Evolutionary conservation across 2,329 filamentous ascomycete genomes (phyloP), one percentile per base, ranked within the genome.

Genomic region (Aspergillus candidus): DNA sequence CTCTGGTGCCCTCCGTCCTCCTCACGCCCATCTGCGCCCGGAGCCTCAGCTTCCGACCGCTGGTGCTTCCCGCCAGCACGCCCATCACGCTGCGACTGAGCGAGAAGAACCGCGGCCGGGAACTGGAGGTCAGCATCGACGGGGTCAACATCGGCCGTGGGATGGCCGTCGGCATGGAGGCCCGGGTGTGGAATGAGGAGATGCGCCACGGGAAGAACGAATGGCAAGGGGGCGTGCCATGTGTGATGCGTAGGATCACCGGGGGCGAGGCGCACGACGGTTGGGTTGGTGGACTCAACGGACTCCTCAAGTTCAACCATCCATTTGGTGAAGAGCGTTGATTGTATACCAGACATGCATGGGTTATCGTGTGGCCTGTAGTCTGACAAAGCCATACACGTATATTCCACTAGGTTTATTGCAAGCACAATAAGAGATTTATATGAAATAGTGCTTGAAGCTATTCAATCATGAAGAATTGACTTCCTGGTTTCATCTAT

Each of bases 261-360:
- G 72, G 76, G 4, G 68, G 62, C 32, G 73, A 68, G 56, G 73
- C 75, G 17, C 88, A 96, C 58, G 91, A 97, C 65, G 88, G 91
- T 13, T 98, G 93, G 93, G 91, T 98, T 2, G 91, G 91, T 1
- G 91, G 93, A 0, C 68, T 98, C 60, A 98, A 95, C 61, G 88
- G 88, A 8, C 64, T 97, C 59, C 70, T 98, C 55, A 98, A 98
- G 71, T 98, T 97, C 65, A 98, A 98, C 65, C 88, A 95, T 69
- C 90, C 91, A 0, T 97, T 97, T 73, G 93, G 93, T 1, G 84
- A 85, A 57, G 74, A 74, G 41, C 53, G 38, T 11, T 58, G 45
- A 48, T 31, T 17, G 22, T 32, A 29, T 42, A 18, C 6, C 18
- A 18, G 6, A 15, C 15, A 15, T 15, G 15, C 15, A 27, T 27